Evolutionary conservation across 2,329 filamentous ascomycete genomes (phyloP), one percentile per base, ranked within the genome.

Genomic region (Chrysoporthe puriensis): DNA sequence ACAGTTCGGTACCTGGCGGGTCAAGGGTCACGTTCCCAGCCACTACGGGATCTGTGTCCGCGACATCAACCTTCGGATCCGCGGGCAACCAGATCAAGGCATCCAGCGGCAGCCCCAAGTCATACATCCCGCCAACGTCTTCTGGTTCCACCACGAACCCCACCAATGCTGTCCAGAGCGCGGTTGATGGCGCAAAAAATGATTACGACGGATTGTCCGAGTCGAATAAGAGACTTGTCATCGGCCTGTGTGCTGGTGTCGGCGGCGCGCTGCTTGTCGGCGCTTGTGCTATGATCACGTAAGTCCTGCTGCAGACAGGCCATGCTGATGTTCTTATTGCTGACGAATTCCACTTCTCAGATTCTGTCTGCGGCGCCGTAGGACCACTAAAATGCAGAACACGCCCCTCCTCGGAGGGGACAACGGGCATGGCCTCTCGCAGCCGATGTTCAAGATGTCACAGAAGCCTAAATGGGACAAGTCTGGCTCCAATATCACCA

Each of bases 51-150:
- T 77, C 81, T 0, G 65, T 77, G 3, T 77, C 70, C 8, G 76
- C 77, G 0, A 72, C 82, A 11, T 70, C 76, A 0, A 21, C 63
- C 2, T 88, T 88, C 68, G 82, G 83, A 18, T 72, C 74, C 1
- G 76, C 78, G 21, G 80, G 73, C 1, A 74, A 79, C 48, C 54
- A 57, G 62, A 46, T 69, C 6, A 48, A 60, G 16, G 68, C 44
- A 2, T 69, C 68, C 4, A 68, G 62, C 50, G 68, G 68, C 14
- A 69, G 65, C 14, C 68, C 65, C 5, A 59, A 62, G 26, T 67
- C 68, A 1, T 69, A 63, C n/a, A 32, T 67, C 16, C 68, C 68
- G 9, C 58, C 65, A 3, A 18, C 54, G 0, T 36, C 52, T 9
- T 52, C 68, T 3, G 3, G 26, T 2, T 18, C 36, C 16, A 50